A percentile compares a stretch with the other conserved stretches of the same genome.
phyloP scores from a whole-genome alignment of 768 basidiomycete genomes.

The Hortiboletus campestris region DNA sequence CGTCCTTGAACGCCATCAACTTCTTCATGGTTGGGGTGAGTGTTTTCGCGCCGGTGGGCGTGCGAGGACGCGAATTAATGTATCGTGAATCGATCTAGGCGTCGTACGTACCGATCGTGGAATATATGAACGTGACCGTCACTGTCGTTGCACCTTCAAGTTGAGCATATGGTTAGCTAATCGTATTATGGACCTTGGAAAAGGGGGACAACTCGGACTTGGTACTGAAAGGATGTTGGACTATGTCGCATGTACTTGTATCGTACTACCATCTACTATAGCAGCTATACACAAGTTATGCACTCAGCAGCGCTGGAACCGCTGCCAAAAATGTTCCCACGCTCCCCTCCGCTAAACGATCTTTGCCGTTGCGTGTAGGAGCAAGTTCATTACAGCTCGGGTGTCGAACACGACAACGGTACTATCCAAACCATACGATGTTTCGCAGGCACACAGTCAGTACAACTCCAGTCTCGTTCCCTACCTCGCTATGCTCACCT shows the following conservation, averaged over 20 bases:
- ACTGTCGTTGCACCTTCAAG: slow-evolving; percentile 11
- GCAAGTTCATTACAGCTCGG: background rate
- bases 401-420: slow-evolving; percentile 1
- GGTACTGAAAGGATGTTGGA: background rate
- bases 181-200: background rate
- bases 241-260: background rate
- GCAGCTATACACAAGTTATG: no score
- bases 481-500: background rate
- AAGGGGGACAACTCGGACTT: background rate
- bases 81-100: slow-evolving; percentile 5
- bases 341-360: slow-evolving; percentile 13
- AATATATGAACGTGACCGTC: slow-evolving; percentile 24
- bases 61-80: background rate
- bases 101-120: slow-evolving; percentile 5
- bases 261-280: background rate
- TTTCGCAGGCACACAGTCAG: slow-evolving; percentile 28
- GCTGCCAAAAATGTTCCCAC: slow-evolving; percentile 11
- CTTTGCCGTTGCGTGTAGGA: slow-evolving; percentile 1
- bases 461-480: background rate
- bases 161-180: background rate
- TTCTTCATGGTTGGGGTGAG: slow-evolving; percentile 42
- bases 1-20: slow-evolving; percentile 38
- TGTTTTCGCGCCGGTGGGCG: background rate
- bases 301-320: no score
- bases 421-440: slow-evolving; percentile 8